Percentiles rank a stretch among this genome's conserved stretches.
Conservation (phyloP, 495 filamentous ascomycete genomes). For the Podospora didyma region DNA sequence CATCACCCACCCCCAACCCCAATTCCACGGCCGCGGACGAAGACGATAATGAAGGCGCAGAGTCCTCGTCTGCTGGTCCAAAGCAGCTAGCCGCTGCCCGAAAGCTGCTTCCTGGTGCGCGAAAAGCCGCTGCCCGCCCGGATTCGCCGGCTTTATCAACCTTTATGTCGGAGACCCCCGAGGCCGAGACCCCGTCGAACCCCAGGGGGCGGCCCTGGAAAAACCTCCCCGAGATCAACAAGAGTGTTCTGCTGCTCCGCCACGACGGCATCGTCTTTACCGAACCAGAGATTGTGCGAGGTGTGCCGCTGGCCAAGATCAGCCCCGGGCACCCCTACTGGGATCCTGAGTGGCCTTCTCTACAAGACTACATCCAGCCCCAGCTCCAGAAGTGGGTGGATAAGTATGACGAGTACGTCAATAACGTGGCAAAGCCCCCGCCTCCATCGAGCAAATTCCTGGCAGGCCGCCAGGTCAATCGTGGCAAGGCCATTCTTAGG, state of each 20-base stretch:
- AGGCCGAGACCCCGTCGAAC: constrained; percentile 12
- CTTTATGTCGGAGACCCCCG: constrained; percentile 13
- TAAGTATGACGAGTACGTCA: constrained; percentile 34
- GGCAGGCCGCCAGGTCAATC: constrained; percentile 43
- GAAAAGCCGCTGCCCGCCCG: constrained; percentile 4
- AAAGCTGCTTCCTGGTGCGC: constrained; percentile 20
- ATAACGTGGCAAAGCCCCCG: constrained; percentile 3
- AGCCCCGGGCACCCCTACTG: constrained; percentile 39
- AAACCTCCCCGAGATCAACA: constrained; percentile 34
- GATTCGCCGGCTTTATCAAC: constrained; percentile 2
- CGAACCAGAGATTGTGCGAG: constrained; percentile 37
- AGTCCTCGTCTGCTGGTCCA: background rate
- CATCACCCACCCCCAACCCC: background rate
- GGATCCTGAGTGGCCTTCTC: constrained; percentile 38
- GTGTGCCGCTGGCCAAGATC: constrained; percentile 44
- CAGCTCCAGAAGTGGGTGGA: constrained; percentile 34
- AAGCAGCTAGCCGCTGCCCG: constrained; percentile 7
- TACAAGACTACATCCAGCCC: constrained; percentile 29
- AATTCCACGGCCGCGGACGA: background rate
- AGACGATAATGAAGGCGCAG: background rate
- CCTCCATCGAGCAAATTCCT: constrained; percentile 37
- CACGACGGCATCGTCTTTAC: constrained; percentile 38
- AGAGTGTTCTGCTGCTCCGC: constrained; percentile 27
- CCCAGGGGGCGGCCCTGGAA: too few relatives aligned
- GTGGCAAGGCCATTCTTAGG: constrained; percentile 38